A percentile compares a stretch with the other conserved stretches of the same genome.
These are phyloP conservation scores for Mucor sp. DNA, from an alignment of 371 early-diverging fungal genomes.

Conservation along the genomic window DNA sequence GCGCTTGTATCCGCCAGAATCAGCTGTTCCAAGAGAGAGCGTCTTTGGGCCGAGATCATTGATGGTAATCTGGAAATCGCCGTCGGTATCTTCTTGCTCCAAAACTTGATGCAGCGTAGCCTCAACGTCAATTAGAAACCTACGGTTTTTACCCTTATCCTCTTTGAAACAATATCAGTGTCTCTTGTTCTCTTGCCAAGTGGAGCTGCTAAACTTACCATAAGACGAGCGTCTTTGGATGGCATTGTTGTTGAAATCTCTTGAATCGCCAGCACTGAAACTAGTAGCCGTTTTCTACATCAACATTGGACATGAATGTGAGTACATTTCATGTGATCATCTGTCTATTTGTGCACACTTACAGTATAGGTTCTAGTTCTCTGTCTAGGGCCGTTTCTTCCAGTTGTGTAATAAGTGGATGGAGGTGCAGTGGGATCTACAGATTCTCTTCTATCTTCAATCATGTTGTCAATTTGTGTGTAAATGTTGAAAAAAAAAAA, in stretches of 20 bases:
- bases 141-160: conserved; percentile 66
- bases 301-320: not conserved
- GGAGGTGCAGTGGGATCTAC: conserved; percentile 44
- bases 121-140: conserved; percentile 81
- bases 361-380: conserved; percentile 32
- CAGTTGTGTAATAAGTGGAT: conserved; percentile 51
- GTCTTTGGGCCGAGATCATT: conserved; percentile 88
- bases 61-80: conserved; percentile 90
- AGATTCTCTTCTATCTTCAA: conserved; percentile 13
- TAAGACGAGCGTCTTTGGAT: conserved; percentile 44
- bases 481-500: not conserved
- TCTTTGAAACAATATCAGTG: conserved; percentile 40
- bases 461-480: not conserved
- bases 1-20: conserved; percentile 78
- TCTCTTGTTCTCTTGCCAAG: not conserved
- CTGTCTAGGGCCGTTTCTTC: conserved; percentile 31
- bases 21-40: conserved; percentile 82
- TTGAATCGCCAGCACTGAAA: not conserved
- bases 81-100: conserved; percentile 91
- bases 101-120: conserved; percentile 72
- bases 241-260: conserved; percentile 3
- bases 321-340: not conserved
- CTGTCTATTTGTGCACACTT: not conserved
- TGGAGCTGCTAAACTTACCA: conserved; percentile 26
- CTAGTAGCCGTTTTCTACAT: conserved; percentile 6